These are phyloP conservation scores for Neoascochyta sp. DNA, from an alignment of 2,329 filamentous ascomycete genomes.

Conservation along the genomic window DNA sequence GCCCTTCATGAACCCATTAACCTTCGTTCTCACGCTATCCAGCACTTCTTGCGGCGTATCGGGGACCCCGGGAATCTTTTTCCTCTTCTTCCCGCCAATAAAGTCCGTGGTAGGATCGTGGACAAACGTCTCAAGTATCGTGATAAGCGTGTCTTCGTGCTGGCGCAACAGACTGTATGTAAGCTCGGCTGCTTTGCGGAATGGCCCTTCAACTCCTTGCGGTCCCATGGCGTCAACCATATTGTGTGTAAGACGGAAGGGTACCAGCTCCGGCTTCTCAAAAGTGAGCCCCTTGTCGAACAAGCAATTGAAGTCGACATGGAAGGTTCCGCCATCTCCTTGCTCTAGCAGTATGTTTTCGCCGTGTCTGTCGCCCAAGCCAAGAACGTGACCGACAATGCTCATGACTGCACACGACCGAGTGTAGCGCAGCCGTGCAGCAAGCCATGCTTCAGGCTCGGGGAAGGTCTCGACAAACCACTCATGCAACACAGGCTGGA, in stretches of 20 bases:
- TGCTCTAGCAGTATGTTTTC: conserved; percentile 97
- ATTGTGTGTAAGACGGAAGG: conserved; percentile 96
- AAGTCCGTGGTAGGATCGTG: conserved; percentile 96
- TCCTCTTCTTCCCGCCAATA: conserved; percentile 64
- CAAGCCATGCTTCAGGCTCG: conserved; percentile 88
- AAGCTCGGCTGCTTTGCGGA: conserved; percentile 84
- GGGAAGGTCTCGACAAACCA: conserved; percentile 98
- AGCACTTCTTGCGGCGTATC: conserved; percentile 76
- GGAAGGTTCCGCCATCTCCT: conserved; percentile 86
- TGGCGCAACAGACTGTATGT: conserved; percentile 79
- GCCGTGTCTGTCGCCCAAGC: conserved; percentile 88
- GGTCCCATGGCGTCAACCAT: conserved; percentile 98
- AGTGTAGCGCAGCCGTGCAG: conserved; percentile 82
- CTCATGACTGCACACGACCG: conserved; percentile 97
- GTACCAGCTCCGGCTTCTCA: conserved; percentile 88
- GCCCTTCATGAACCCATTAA: conserved; percentile 75
- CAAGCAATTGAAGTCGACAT: conserved; percentile 99
- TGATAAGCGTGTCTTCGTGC: conserved; percentile 95
- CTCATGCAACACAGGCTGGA: conserved; percentile 79
- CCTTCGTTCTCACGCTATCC: conserved; percentile 82
- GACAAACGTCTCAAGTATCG: conserved; percentile 92
- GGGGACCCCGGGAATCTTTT: conserved; percentile 54
- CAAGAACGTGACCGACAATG: conserved; percentile 96
- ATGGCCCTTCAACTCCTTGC: conserved; percentile 87
- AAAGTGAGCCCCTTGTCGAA: conserved; percentile 98